Evolutionary conservation across 495 filamentous ascomycete genomes (phyloP).

Genomic region (Penicillium coprophilum): DNA sequence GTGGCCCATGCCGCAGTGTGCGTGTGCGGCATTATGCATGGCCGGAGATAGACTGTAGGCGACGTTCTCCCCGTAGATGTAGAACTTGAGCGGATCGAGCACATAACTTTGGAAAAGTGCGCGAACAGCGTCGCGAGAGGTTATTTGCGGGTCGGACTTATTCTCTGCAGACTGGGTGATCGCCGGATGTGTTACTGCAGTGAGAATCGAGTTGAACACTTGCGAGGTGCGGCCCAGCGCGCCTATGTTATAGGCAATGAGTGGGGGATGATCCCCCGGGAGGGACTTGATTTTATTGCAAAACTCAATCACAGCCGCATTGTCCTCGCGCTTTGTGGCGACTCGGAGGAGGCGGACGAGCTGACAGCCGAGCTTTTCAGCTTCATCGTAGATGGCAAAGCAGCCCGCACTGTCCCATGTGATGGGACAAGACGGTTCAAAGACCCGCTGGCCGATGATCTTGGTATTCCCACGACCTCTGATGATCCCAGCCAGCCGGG

Average conservation of each 20-base stretch:
- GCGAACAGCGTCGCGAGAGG: conserved; percentile 56
- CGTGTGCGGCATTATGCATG: conserved; percentile 77
- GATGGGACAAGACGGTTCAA: conserved; percentile 49
- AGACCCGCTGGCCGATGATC: conserved; percentile 67
- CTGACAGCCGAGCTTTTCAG: conserved; percentile 65
- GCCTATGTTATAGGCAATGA: conserved; percentile 75
- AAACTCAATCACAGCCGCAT: conserved; percentile 57
- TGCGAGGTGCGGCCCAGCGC: conserved; percentile 64
- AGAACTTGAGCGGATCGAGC: conserved; percentile 69
- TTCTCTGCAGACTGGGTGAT: conserved; percentile 42
- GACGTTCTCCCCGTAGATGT: conserved; percentile 70
- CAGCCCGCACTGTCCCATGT: conserved; percentile 64
- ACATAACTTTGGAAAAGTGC: conserved; percentile 56
- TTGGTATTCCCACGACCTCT: conserved; percentile 64
- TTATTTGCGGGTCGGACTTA: conserved; percentile 47
- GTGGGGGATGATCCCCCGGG: conserved; percentile 43
- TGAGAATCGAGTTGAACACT: conserved; percentile 66
- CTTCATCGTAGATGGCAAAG: conserved; percentile 54
- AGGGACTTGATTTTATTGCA: conserved; percentile 43
- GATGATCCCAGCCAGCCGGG: conserved; percentile 44
- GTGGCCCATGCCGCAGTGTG: conserved; percentile 70
- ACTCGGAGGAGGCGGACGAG: conserved; percentile 66
- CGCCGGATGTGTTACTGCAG: conserved; percentile 65
- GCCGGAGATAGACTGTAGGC: conserved; percentile 73
- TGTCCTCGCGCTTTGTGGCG: conserved; percentile 58